Percentiles rank a stretch among this genome's conserved stretches.
phyloP scores from a whole-genome alignment of 257 asterid genomes.

The Cinchona pubescens region DNA sequence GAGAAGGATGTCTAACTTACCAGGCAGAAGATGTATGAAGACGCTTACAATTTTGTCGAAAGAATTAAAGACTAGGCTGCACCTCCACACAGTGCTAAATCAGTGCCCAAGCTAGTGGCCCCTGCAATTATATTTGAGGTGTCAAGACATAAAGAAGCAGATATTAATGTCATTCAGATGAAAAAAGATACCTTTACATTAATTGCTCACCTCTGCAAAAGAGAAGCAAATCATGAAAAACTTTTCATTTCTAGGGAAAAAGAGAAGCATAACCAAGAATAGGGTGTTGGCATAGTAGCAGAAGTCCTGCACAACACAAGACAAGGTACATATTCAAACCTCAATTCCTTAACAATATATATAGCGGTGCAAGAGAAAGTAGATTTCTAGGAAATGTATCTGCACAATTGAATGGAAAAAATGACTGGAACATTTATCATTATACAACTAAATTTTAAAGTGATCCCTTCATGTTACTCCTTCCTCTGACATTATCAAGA shows the following conservation, averaged over 20 bases:
- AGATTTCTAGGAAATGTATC: not conserved
- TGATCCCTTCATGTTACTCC: too few species aligned
- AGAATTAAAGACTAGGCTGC: conserved; percentile 94
- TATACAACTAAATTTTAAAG: not conserved
- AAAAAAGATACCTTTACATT: conserved; percentile 5
- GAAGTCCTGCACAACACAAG: conserved; percentile 63
- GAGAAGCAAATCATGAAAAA: conserved; percentile 98
- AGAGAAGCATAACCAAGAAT: conserved; percentile 69
- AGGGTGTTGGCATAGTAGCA: conserved; percentile 97
- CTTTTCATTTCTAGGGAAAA: conserved; percentile 80
- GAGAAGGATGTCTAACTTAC: conserved; percentile 38
- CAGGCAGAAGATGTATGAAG: conserved; percentile 95
- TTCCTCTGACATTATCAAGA: too few species aligned
- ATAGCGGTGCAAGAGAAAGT: not conserved
- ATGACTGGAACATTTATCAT: not conserved
- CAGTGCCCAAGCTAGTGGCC: conserved; percentile 98
- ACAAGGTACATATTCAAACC: conserved; percentile 1
- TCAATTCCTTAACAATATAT: not conserved
- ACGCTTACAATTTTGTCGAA: conserved; percentile 95
- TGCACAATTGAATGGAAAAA: not conserved
- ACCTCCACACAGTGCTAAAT: conserved; percentile 94
- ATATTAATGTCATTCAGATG: not conserved
- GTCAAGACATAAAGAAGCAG: conserved; percentile 2
- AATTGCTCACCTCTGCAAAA: conserved; percentile 79
- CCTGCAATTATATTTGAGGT: conserved; percentile 45